Base-by-base conservation (phyloP, 305 asterid species). In the Plantago lanceolata region DNA sequence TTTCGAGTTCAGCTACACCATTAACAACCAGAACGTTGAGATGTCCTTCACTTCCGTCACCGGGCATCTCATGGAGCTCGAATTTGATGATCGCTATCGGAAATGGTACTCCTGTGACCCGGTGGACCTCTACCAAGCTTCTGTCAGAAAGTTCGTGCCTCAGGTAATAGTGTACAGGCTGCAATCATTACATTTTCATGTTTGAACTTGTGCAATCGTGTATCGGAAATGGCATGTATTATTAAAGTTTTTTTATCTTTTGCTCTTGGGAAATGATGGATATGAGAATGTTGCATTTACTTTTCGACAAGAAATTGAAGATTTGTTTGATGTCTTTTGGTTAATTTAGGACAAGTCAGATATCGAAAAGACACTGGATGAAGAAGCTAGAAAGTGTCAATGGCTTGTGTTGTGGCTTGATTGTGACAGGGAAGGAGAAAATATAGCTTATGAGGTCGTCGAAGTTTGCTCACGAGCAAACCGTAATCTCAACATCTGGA, bases 91-190 rank as follows among this genome's bases (percentile, higher is more conserved):
- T 0, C 84, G 97, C 33, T 89, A 74, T 68, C 86, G 95, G n/a
- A 89, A 83, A 75, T 93, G 99, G 99, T 86, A 93, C 71, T 89
- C 97, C 2, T 93, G 99, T 71, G 97, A 93, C 79, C 99, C 99
- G 26, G 70, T 73, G 67, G 94, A 89, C 40, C 95, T 93, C 58
- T 93, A 85, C 78, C 79, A 76, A 19, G 97, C 97, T 21, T 90
- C 96, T 18, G 84, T 93, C 53, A 85, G 65, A 69, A 93, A 93
- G 76, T 72, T 53, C 68, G 99, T 93, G 1, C 99, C 99, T 37
- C 84, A 84, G 93, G 98, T 52, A 52, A 8, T 18, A 7, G 17
- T 40, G n/a, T 40, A 40, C 15, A 40, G 11, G 45, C 45, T 40
- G 45, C 15, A 40, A 11, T 40, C 11, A 3, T 11, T 12, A 9